phyloP scores from a whole-genome alignment of 495 filamentous ascomycete genomes.

The Tuber borchii region DNA sequence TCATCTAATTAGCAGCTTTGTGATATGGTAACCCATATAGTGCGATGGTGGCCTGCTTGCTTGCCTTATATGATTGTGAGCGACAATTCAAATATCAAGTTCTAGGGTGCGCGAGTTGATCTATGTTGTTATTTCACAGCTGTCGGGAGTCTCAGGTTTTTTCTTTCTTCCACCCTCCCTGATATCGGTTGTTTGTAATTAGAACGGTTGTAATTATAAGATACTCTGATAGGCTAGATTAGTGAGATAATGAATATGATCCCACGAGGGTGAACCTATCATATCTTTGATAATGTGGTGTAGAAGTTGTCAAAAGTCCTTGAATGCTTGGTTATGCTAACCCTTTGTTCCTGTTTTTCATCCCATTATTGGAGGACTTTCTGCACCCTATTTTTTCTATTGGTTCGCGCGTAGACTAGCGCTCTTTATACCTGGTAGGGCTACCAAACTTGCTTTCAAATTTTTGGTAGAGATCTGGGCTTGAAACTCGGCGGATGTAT shows the following conservation, averaged over 20 bases:
- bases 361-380: neutral
- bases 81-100: fast-evolving
- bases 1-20: neutral
- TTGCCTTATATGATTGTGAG: neutral
- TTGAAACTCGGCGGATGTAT: no score
- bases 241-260: neutral
- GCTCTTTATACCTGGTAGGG: no score
- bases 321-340: neutral
- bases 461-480: no score
- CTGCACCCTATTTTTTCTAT: neutral
- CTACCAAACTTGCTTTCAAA: no score
- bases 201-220: neutral
- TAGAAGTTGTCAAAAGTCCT: neutral
- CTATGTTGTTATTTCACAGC: neutral
- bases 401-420: neutral
- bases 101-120: no score
- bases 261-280: neutral
- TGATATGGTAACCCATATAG: neutral
- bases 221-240: neutral
- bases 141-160: neutral
- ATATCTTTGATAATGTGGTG: neutral
- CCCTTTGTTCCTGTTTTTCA: neutral
- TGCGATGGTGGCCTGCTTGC: neutral
- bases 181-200: neutral
- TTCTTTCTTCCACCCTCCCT: neutral